A percentile compares a stretch with the other conserved stretches of the same genome.
phyloP scores from a whole-genome alignment of 2,329 filamentous ascomycete genomes.

The Tolypocladium ophioglossoides region DNA sequence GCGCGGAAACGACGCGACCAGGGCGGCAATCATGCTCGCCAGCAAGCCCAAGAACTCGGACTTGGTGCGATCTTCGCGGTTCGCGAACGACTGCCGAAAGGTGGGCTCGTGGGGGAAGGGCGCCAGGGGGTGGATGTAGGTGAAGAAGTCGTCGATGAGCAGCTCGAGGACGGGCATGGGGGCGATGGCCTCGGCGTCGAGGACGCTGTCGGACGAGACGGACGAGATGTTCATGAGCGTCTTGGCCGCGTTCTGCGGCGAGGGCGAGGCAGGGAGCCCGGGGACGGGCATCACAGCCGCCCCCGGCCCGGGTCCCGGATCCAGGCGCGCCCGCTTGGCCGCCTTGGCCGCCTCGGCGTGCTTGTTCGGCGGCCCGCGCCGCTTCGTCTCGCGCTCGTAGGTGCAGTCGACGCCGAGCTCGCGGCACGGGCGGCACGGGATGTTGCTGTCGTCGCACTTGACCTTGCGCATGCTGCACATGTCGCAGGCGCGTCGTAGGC shows the following conservation, averaged over 20 bases:
- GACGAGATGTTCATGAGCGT: constrained; percentile 34
- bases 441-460: constrained; percentile 46
- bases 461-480: constrained; percentile 53
- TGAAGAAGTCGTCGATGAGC: constrained; percentile 74
- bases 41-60: constrained; percentile 60
- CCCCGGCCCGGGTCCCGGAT: constrained; percentile 11
- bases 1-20: constrained; percentile 69
- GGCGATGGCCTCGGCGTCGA: constrained; percentile 60
- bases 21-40: constrained; percentile 60
- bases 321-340: constrained; percentile 35
- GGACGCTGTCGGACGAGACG: constrained; percentile 23
- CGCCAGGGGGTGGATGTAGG: constrained; percentile 66
- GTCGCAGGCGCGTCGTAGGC: constrained; percentile 47
- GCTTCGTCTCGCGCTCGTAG: constrained; percentile 45
- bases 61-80: constrained; percentile 55
- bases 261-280: constrained; percentile 19
- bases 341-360: constrained; percentile 45
- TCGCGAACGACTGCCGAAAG: constrained; percentile 58
- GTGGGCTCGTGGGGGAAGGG: constrained; percentile 73
- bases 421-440: constrained; percentile 46
- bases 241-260: constrained; percentile 37
- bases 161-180: constrained; percentile 57
- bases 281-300: constrained; percentile 3
- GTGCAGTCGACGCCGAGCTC: constrained; percentile 49
- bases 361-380: constrained; percentile 48